Conservation (phyloP, 495 filamentous ascomycete genomes). For the Glonium stellatum region DNA sequence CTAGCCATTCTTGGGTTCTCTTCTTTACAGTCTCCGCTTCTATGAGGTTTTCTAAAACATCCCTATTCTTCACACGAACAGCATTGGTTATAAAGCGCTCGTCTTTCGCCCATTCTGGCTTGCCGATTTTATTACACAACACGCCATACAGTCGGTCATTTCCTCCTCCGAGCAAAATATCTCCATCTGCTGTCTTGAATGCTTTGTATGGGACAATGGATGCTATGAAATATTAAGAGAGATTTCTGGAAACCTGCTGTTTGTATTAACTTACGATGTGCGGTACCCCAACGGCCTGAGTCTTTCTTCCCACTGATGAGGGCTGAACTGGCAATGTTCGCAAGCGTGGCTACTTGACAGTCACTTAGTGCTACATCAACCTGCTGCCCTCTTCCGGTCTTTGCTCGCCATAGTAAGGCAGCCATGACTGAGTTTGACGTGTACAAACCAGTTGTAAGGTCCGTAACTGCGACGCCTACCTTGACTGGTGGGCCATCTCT, state of each 20-base stretch:
- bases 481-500: constrained; percentile 90
- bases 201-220: constrained; percentile 93
- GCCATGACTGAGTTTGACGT: constrained; percentile 97
- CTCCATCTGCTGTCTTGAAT: constrained; percentile 88
- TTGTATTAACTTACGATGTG: constrained; percentile 63
- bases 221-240: constrained; percentile 44
- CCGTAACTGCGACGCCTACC: constrained; percentile 94
- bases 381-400: constrained; percentile 74
- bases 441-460: constrained; percentile 93
- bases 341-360: constrained; percentile 85
- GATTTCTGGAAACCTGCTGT: not conserved
- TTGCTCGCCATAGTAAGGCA: constrained; percentile 64
- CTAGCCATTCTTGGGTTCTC: constrained; percentile 82
- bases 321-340: constrained; percentile 88
- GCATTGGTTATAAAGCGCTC: constrained; percentile 71
- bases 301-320: constrained; percentile 86
- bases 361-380: constrained; percentile 89
- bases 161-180: constrained; percentile 85
- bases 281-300: constrained; percentile 86
- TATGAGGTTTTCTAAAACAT: constrained; percentile 67
- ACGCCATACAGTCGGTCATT: constrained; percentile 89
- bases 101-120: constrained; percentile 73
- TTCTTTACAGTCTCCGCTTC: constrained; percentile 64
- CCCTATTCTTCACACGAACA: constrained; percentile 71
- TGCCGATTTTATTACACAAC: constrained; percentile 69